phyloP scores from a whole-genome alignment of 2,329 filamentous ascomycete genomes.

The Neofusicoccum sp. region DNA sequence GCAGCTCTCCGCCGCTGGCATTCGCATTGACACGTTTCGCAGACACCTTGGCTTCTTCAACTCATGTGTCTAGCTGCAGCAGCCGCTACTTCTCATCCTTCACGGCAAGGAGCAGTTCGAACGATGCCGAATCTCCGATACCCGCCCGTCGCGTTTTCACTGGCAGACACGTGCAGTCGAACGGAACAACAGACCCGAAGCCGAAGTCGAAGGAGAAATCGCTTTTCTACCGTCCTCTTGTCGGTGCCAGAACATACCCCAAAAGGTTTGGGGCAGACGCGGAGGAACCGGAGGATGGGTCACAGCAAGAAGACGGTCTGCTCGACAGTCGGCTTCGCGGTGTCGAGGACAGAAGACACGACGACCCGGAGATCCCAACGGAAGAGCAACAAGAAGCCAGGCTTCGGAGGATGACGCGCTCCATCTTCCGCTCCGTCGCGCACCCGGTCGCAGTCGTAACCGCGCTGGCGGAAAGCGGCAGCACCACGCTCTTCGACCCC shows the following conservation, averaged over 20 bases:
- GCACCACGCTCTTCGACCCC: neutral
- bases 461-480: conserved; percentile 15
- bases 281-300: no score
- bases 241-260: no score
- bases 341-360: no score
- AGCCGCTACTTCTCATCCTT: neutral
- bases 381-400: neutral
- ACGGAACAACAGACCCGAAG: no score
- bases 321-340: no score
- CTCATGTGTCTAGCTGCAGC: neutral
- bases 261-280: no score
- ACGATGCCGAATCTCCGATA: neutral
- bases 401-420: neutral
- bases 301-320: no score
- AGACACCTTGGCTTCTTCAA: neutral
- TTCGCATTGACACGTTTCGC: neutral
- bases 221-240: no score
- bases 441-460: conserved; percentile 62
- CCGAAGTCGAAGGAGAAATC: no score
- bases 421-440: conserved; percentile 1
- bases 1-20: neutral
- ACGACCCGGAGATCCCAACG: no score
- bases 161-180: no score
- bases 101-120: neutral
- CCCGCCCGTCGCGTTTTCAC: neutral